phyloP scores from a whole-genome alignment of 148 eudicot genomes.

The Rheum nobile region DNA sequence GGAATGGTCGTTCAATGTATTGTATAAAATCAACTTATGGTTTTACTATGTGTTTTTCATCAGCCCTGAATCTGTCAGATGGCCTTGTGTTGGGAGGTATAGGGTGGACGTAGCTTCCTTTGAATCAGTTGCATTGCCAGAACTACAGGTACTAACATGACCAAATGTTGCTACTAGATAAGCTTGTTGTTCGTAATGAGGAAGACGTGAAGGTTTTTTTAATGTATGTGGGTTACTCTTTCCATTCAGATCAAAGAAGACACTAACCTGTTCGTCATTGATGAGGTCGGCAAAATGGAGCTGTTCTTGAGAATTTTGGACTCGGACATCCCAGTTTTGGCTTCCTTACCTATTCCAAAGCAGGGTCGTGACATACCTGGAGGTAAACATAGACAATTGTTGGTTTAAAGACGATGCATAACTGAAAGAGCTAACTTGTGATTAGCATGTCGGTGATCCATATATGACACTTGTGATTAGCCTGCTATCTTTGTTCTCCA shows the following conservation, averaged over 20 bases:
- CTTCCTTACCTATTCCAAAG: slow-evolving; percentile 65
- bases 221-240: neutral
- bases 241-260: slow-evolving; percentile 62
- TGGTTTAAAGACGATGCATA: neutral
- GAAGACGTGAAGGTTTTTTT: neutral
- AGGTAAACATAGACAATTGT: slow-evolving; percentile 26
- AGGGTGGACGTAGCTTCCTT: slow-evolving; percentile 77
- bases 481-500: neutral
- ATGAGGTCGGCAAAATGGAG: slow-evolving; percentile 98
- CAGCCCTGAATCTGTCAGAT: slow-evolving; percentile 62
- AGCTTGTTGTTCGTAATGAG: neutral
- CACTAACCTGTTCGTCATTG: slow-evolving; percentile 71
- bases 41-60: neutral
- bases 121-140: slow-evolving; percentile 76
- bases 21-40: neutral
- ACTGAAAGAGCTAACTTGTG: neutral
- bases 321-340: slow-evolving; percentile 72
- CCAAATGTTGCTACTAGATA: neutral
- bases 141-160: slow-evolving; percentile 54
- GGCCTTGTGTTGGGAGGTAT: slow-evolving; percentile 88
- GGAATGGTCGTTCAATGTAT: neutral
- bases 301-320: slow-evolving; percentile 61
- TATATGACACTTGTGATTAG: neutral
- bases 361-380: slow-evolving; percentile 83
- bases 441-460: neutral